Percentiles rank a stretch among this genome's conserved stretches.
Conservation (phyloP, 768 basidiomycete genomes). For the Suillus brevipes region DNA sequence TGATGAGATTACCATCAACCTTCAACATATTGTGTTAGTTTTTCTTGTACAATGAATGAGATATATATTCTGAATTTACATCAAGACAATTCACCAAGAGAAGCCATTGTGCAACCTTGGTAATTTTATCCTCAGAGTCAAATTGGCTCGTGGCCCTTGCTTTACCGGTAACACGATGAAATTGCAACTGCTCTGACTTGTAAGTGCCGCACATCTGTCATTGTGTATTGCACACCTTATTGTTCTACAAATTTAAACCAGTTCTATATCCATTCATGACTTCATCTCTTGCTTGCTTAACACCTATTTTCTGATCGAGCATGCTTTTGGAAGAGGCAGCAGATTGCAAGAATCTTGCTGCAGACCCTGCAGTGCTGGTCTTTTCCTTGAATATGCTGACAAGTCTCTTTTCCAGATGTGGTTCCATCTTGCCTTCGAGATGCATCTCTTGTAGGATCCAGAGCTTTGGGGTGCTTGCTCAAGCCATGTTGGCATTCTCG, state of each 20-base stretch:
- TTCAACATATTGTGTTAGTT: neutral
- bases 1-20: neutral
- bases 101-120: neutral
- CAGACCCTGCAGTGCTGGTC: neutral
- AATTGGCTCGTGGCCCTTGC: neutral
- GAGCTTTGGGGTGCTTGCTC: conserved; percentile 1
- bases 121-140: neutral
- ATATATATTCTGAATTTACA: neutral
- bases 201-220: neutral
- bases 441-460: neutral
- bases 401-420: neutral
- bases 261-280: neutral
- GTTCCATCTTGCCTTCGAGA: neutral
- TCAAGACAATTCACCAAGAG: neutral
- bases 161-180: neutral
- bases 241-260: neutral
- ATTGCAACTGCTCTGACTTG: neutral
- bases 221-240: neutral
- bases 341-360: neutral
- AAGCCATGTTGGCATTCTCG: conserved; percentile 7
- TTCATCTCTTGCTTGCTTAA: neutral
- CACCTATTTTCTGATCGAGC: neutral
- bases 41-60: neutral
- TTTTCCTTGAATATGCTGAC: neutral
- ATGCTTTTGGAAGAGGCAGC: neutral